Evolutionary conservation across 306 rosid genomes (phyloP), one percentile per base, ranked within the genome.

Genomic region (Biancaea sappan): DNA sequence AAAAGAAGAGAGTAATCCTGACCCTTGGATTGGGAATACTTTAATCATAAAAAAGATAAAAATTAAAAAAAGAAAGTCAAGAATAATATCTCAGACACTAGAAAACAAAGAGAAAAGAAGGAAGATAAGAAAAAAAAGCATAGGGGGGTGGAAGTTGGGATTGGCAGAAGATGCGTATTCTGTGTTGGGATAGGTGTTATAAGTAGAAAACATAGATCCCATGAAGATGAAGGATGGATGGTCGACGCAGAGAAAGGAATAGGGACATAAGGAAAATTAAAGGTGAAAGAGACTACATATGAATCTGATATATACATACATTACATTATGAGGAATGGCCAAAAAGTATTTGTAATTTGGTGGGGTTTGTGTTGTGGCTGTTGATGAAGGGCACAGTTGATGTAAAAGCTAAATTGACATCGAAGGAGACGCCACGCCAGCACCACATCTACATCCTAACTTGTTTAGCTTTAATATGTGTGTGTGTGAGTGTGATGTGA

Each of bases 271-370:
- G n/a, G n/a, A n/a, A n/a, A n/a, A n/a, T n/a, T n/a, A n/a, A 68
- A 24, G 79, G 22, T 73, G 80, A 80, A 80, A 68, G 76, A 38
- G 76, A 74, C 76, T 29, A 9, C n/a, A n/a, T n/a, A n/a, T n/a
- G 1, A 4, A 35, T 60, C 31, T 25, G 73, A 32, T 66, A 46
- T 24, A 32, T 71, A n/a, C n/a, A n/a, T n/a, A n/a, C n/a, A n/a
- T n/a, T n/a, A n/a, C n/a, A n/a, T n/a, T n/a, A n/a, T n/a, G n/a
- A n/a, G n/a, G 24, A 37, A 73, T 77, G 70, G 69, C 46, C 50
- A 56, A 77, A 62, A 66, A 64, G 76, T 29, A 40, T 66, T 6
- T 58, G 64, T 29, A 15, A 7, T 8, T n/a, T 31, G 35, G 24
- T 31, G n/a, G n/a, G n/a, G n/a, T n/a, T n/a, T n/a, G n/a, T 8